Evolutionary conservation across 2,329 filamentous ascomycete species (phyloP), one percentile per base, ranked within the genome.

Genomic region (Fusarium nematophilum): DNA sequence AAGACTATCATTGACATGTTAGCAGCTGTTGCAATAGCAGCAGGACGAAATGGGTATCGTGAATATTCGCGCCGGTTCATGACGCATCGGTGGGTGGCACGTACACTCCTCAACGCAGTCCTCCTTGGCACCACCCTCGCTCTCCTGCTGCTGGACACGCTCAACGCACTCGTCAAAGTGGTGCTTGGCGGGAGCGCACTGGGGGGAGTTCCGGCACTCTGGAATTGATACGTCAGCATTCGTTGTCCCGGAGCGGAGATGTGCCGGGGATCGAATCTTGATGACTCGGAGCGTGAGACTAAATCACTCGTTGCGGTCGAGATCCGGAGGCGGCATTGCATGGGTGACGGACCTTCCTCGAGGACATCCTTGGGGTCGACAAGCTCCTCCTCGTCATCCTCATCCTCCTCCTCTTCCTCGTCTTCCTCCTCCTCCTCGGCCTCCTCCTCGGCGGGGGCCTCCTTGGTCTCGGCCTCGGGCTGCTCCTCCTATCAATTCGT

Each of bases 21-120:
- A 70, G 65, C 11, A 51, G 34, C 29, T 38, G 43, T 36, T 43
- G 17, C 18, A 21, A 43, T 44, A n/a, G 33, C 40, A n/a, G n/a
- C 33, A 33, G n/a, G 42, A 42, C n/a, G n/a, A n/a, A n/a, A n/a
- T n/a, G n/a, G n/a, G n/a, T n/a, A n/a, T n/a, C n/a, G n/a, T n/a
- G n/a, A n/a, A n/a, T n/a, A n/a, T n/a, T 40, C 18, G 38, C 23
- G n/a, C 17, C 39, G 18, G 23, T 49, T 53, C 53, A 57, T 53
- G 47, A 50, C 49, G 42, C 40, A 45, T 48, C 33, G 17, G 17
- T 40, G 38, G 43, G 27, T 48, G 30, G 51, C 48, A 87, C 93
- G 80, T 90, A 98, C 95, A 99, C 85, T 99, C 95, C 85, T 99
- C 95, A 68, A 98, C 92, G 73, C 95, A 99, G 83, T 98, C 93